These are phyloP conservation scores for Penicillium sp. DNA, from an alignment of 2,329 filamentous ascomycete genomes.

Conservation along the genomic window DNA sequence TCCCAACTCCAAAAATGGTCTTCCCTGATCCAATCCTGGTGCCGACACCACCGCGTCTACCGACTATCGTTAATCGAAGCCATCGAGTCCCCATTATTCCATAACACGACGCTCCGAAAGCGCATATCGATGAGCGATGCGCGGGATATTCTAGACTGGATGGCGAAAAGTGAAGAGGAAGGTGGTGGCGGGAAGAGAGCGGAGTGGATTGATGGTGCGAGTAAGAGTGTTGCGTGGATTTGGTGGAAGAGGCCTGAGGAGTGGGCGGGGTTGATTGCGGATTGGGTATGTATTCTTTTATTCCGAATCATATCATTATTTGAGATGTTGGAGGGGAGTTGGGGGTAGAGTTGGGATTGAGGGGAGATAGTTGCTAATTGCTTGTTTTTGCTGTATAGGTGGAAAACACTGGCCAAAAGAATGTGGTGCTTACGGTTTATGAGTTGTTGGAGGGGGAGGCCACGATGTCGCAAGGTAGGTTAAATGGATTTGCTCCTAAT, in stretches of 20 bases:
- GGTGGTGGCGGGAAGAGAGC: slow-evolving; percentile 41
- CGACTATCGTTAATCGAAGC: slow-evolving; percentile 59
- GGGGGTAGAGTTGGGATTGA: too few species aligned
- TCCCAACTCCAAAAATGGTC: slow-evolving; percentile 70
- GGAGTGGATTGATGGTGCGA: slow-evolving; percentile 50
- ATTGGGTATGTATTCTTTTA: too few species aligned
- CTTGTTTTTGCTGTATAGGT: too few species aligned
- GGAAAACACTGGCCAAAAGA: slow-evolving; percentile 80
- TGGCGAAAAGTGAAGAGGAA: slow-evolving; percentile 42
- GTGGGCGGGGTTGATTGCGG: slow-evolving; percentile 79
- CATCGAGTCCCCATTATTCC: slow-evolving; percentile 51
- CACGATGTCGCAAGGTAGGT: slow-evolving; percentile 56
- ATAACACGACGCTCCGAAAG: slow-evolving; percentile 39
- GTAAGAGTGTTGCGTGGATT: slow-evolving; percentile 56
- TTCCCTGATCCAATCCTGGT: slow-evolving; percentile 74
- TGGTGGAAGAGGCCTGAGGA: slow-evolving; percentile 84
- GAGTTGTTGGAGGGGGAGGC: slow-evolving; percentile 80
- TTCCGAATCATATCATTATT: too few species aligned
- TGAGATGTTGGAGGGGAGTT: too few species aligned
- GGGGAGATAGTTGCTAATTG: too few species aligned
- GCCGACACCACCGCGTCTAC: slow-evolving; percentile 66
- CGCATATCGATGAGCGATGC: slow-evolving; percentile 48
- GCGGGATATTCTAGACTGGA: slow-evolving; percentile 48
- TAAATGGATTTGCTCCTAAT: too few species aligned
- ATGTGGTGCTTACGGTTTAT: slow-evolving; percentile 80